A percentile compares a stretch with the other conserved stretches of the same genome.
These are phyloP conservation scores for Mycena capillaripes DNA, from an alignment of 768 basidiomycete genomes.

Conservation along the genomic window DNA sequence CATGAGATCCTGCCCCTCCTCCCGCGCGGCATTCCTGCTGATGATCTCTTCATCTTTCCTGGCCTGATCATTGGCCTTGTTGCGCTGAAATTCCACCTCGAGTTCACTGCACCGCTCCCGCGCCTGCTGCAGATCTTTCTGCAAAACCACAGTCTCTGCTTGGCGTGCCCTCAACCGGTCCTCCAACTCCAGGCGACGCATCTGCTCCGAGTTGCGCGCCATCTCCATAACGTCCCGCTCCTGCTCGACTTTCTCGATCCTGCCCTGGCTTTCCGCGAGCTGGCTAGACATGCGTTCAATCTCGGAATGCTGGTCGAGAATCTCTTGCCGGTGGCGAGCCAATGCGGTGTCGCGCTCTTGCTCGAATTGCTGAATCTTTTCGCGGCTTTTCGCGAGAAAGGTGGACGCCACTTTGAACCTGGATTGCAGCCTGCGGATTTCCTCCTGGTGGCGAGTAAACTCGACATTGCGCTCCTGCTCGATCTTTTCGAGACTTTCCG, in stretches of 20 bases:
- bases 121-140: neutral
- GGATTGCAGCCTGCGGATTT: neutral
- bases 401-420: neutral
- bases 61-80: neutral
- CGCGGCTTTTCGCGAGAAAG: neutral
- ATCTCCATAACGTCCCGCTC: neutral
- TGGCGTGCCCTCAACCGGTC: neutral
- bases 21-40: neutral
- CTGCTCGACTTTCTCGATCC: neutral
- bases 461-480: too few relatives aligned
- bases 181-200: neutral
- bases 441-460: too few relatives aligned
- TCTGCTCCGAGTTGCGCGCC: neutral
- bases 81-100: neutral
- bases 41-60: neutral
- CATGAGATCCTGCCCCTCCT: constrained; percentile 1
- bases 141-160: too few relatives aligned
- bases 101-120: neutral
- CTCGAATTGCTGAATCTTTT: neutral
- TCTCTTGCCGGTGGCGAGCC: neutral
- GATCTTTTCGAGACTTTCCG: too few relatives aligned
- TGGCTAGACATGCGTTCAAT: neutral
- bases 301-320: neutral
- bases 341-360: neutral
- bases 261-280: neutral